Base-by-base conservation (phyloP, 768 basidiomycete species). In the Hydnum rufescens region DNA sequence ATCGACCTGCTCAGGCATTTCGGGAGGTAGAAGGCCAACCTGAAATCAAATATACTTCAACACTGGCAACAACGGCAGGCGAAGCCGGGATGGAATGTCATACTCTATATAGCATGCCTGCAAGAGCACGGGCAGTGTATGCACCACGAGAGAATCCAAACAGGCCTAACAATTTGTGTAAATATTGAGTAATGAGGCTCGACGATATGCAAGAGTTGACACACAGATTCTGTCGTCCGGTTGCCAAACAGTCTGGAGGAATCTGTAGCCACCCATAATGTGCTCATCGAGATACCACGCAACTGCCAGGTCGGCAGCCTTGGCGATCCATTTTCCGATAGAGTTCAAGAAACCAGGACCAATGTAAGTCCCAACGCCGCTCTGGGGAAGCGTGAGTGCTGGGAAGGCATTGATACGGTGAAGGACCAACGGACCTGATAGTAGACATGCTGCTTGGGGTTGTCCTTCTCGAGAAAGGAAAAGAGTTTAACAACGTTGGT, bases 401-500 rank as follows among this genome's bases (percentile, higher is more conserved):
- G 8, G 5, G 3, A 4, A 32, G 13, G 39, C 0, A n/a, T 25
- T 25, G 16, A 53, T 4, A 36, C 53, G 29, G 25, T 22, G 22
- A 29, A 8, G 55, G 61, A 25, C 44, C n/a, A n/a, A n/a, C n/a
- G n/a, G n/a, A 77, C 80, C 65, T 86, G 84, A 59, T 87, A 87
- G 61, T 82, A 85, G 58, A 69, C 69, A 1, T 80, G 61, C 56
- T 81, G 80, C 43, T 71, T 59, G 23, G 68, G 66, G 36, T 60
- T 56, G 51, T 78, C 76, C 61, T 77, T 82, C 65, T 73, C 70
- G 32, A 87, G 69, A 23, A 87, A 65, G 4, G 72, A 68, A 63
- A 80, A 83, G 34, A 89, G 68, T 59, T 76, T 76, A 53, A 80
- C 76, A 32, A 81, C 72, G 54, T 84, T 83, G 6, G 82, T 76